phyloP scores from a whole-genome alignment of 495 filamentous ascomycete genomes.

The Melanomma pulvis-pyrius region DNA sequence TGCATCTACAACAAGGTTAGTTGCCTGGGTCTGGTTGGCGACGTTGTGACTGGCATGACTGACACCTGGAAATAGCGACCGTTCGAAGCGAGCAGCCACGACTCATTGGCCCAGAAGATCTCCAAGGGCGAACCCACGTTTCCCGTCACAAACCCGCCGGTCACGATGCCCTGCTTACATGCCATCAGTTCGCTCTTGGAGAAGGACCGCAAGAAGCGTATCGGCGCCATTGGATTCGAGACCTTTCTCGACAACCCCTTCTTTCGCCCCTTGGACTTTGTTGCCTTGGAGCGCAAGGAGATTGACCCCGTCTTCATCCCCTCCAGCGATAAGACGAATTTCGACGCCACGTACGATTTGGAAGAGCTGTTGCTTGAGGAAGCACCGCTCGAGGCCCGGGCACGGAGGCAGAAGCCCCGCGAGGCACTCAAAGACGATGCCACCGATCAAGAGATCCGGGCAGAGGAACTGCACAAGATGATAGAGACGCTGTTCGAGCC shows the following conservation, averaged over 20 bases:
- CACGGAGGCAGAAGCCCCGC: conserved; percentile 88
- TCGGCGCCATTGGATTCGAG: conserved; percentile 76
- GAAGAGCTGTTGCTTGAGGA: conserved; percentile 94
- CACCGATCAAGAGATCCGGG: conserved; percentile 90
- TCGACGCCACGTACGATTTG: conserved; percentile 96
- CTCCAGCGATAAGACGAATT: conserved; percentile 97
- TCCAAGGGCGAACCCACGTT: conserved; percentile 81
- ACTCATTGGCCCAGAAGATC: conserved; percentile 77
- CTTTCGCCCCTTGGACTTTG: conserved; percentile 85
- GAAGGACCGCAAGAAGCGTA: conserved; percentile 73
- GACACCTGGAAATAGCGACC: conserved; percentile 63
- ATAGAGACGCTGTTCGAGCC: conserved; percentile 94
- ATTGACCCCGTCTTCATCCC: conserved; percentile 89
- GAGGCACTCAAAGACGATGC: conserved; percentile 91
- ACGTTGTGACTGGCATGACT: neutral
- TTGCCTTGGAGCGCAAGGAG: conserved; percentile 81
- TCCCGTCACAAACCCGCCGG: conserved; percentile 85
- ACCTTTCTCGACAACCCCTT: conserved; percentile 86
- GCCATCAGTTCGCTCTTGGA: conserved; percentile 82
- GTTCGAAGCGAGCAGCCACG: conserved; percentile 85
- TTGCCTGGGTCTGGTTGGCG: neutral
- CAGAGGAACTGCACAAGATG: conserved; percentile 90
- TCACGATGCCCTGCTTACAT: conserved; percentile 81
- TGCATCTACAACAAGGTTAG: conserved; percentile 98
- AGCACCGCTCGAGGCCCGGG: conserved; percentile 89